Evolutionary conservation across 2,329 filamentous ascomycete species (phyloP), one percentile per base, ranked within the genome.

Genomic region (Tolypocladium amazonense): DNA sequence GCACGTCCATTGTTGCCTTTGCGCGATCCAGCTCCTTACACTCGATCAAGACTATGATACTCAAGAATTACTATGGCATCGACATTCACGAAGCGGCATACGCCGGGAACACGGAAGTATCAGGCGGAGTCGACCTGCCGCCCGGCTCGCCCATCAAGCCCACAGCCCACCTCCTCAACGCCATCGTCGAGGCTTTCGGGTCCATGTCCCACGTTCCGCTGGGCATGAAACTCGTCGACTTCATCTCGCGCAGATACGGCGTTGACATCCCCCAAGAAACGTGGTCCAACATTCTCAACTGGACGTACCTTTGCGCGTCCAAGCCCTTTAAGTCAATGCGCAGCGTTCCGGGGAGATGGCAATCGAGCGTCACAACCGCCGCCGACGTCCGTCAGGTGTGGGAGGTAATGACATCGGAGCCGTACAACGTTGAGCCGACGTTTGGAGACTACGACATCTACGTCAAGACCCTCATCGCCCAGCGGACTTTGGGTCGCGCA

Each of bases 151-250:
- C 82, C 9, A 70, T 88, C 38, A 75, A 77, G 57, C 89, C 90
- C 2, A 84, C 81, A 0, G 63, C 70, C 9, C 74, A 76, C 2
- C 76, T 92, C 0, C 77, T 93, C 27, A 77, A 82, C 59, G 81
- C 86, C 11, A 74, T 92, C n/a, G 86, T 87, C 7, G 85, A 90
- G 67, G 76, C 79, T 1, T 89, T 87, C 63, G 82, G 87, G n/a
- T 80, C 79, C 62, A 89, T 87, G 71, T 85, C 82, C 56, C 78
- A 87, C 59, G 77, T 91, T 4, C 69, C 77, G 0, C 75, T 79
- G 1, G 88, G 84, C 15, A 67, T 87, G 33, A 77, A 81, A 47
- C 67, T 88, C 0, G 73, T 92, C 15, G 80, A 88, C 61, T 82
- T 82, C 65, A 70, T 92, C 56, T 87, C 88, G 0, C 73, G 73